These are phyloP conservation scores for Proliferodiscus dingleyae DNA, from an alignment of 2,329 filamentous ascomycete genomes.

Conservation along the genomic window DNA sequence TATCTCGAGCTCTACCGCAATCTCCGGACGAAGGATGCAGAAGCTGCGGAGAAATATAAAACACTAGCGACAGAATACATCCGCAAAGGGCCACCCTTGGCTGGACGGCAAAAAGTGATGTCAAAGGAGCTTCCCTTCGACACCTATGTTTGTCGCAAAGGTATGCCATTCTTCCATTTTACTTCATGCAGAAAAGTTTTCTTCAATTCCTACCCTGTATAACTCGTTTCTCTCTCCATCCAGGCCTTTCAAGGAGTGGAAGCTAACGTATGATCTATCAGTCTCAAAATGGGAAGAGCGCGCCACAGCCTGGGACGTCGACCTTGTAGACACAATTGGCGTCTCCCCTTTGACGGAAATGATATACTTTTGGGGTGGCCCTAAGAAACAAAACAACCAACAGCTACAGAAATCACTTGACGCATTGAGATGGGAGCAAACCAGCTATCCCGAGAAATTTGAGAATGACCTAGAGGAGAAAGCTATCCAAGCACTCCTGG, in stretches of 20 bases:
- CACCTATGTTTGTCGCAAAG: constrained; percentile 74
- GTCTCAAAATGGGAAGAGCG: constrained; percentile 84
- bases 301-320: constrained; percentile 59
- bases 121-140: constrained; percentile 86
- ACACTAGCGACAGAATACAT: constrained; percentile 64
- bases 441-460: constrained; percentile 42
- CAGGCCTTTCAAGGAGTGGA: too few species aligned
- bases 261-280: too few species aligned
- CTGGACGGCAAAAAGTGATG: constrained; percentile 87
- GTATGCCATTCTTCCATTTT: too few species aligned
- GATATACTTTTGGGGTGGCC: constrained; percentile 89
- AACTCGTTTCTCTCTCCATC: too few species aligned
- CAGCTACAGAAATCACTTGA: constrained; percentile 61
- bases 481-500: constrained; percentile 62
- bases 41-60: constrained; percentile 52
- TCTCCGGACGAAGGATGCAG: constrained; percentile 38
- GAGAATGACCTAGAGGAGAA: constrained; percentile 53
- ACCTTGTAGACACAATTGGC: constrained; percentile 75
- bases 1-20: constrained; percentile 79
- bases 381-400: constrained; percentile 66
- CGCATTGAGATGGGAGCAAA: constrained; percentile 61
- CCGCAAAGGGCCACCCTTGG: constrained; percentile 64
- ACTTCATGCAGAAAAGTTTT: too few species aligned
- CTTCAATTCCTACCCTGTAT: too few species aligned
- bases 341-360: constrained; percentile 82